phyloP scores from a whole-genome alignment of 2,329 filamentous ascomycete genomes.

The Aspergillus fischeri region DNA sequence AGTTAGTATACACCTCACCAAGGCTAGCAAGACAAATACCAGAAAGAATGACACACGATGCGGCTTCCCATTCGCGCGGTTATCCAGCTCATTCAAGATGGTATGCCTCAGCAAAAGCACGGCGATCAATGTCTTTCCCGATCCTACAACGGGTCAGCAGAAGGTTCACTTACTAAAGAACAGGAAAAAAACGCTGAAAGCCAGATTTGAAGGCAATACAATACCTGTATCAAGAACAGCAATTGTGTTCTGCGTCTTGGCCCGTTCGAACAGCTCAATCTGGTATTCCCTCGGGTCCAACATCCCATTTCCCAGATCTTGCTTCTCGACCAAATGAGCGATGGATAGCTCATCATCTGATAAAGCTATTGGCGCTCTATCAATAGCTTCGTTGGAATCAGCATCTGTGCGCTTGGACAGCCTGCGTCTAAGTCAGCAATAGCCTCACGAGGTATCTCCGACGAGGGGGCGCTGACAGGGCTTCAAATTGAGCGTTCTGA shows the following conservation, averaged over 20 bases:
- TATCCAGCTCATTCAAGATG: conserved; percentile 71
- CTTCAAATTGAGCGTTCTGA: conserved; percentile 51
- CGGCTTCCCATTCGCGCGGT: conserved; percentile 56
- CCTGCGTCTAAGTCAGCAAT: conserved; percentile 20
- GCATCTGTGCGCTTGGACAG: conserved; percentile 41
- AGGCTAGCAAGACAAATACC: conserved; percentile 40
- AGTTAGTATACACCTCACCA: conserved; percentile 10
- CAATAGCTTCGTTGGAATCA: conserved; percentile 38
- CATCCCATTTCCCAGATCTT: conserved; percentile 58
- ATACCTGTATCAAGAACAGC: conserved; percentile 87
- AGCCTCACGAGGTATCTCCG: background rate
- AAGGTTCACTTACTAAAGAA: background rate
- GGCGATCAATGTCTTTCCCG: conserved; percentile 94
- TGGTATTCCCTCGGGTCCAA: conserved; percentile 85
- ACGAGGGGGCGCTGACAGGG: conserved; percentile 32
- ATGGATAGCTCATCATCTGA: conserved; percentile 50
- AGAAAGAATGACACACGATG: conserved; percentile 79
- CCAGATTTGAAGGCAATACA: conserved; percentile 22
- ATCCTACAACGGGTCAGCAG: conserved; percentile 51
- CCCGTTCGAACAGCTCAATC: conserved; percentile 81
- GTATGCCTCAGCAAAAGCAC: conserved; percentile 74
- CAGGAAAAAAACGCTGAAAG: no score
- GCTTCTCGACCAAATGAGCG: conserved; percentile 50
- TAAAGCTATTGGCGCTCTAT: conserved; percentile 25
- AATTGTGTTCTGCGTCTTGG: conserved; percentile 80